Conservation (phyloP, 2,329 filamentous ascomycete genomes). For the Pestalotiopsis sp. region DNA sequence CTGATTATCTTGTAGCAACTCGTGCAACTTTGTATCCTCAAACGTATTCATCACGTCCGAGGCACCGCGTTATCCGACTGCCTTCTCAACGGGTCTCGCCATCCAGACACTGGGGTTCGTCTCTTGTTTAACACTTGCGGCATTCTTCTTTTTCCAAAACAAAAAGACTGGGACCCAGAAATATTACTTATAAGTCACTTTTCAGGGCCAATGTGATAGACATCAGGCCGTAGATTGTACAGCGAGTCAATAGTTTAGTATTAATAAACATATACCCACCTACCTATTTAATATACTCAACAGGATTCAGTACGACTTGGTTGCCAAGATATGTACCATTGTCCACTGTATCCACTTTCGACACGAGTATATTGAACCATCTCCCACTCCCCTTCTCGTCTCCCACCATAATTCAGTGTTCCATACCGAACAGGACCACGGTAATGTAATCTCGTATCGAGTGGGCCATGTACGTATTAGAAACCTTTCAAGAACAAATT, state of each 20-base stretch:
- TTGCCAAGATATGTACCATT: too few relatives aligned
- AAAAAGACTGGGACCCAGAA: conserved; percentile 1
- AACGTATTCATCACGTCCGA: conserved; percentile 5
- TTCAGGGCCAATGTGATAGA: background rate
- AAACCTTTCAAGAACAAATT: background rate
- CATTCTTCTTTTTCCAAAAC: background rate
- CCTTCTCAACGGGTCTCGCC: background rate
- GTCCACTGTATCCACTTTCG: too few relatives aligned
- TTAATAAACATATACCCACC: too few relatives aligned
- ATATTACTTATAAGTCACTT: background rate
- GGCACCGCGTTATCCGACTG: conserved; percentile 1
- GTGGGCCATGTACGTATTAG: background rate
- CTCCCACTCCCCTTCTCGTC: background rate
- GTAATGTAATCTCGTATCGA: background rate
- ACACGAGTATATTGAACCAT: background rate
- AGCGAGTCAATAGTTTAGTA: too few relatives aligned
- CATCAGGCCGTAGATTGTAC: background rate
- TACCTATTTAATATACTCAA: too few relatives aligned
- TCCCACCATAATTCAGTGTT: background rate
- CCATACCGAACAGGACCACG: background rate
- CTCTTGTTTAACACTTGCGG: background rate
- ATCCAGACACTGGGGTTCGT: background rate
- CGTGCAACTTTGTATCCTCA: conserved; percentile 3
- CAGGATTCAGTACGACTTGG: too few relatives aligned
- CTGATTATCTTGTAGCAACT: background rate